Evolutionary conservation across 176 grass and related monocot species (phyloP).

Genomic region (Pharus latifolius): DNA sequence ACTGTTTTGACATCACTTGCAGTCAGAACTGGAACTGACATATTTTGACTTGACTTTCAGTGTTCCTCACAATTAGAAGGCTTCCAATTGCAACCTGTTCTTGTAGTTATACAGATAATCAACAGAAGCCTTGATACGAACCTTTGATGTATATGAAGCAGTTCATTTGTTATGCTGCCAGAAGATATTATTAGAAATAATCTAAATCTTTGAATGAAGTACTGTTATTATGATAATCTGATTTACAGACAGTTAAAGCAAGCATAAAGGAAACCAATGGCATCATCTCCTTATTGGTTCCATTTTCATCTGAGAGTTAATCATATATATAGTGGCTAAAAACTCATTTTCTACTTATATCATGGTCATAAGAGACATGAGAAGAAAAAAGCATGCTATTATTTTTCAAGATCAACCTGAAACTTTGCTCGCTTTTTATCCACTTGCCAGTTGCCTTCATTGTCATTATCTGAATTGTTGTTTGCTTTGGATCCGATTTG

Average conservation of each 20-base stretch:
- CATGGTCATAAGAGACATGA: not conserved
- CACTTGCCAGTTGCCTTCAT: slow-evolving; percentile 1
- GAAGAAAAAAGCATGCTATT: slow-evolving; percentile 5
- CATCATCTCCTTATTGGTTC: not conserved
- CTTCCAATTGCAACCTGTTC: slow-evolving; percentile 9
- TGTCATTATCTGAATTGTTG: slow-evolving; percentile 9
- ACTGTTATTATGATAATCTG: not conserved
- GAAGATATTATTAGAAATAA: not conserved
- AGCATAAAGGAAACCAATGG: not conserved
- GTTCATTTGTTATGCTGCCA: not conserved
- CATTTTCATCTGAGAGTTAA: slow-evolving; percentile 2
- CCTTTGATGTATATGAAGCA: not conserved
- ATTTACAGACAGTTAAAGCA: not conserved
- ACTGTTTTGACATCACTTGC: not conserved
- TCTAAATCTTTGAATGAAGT: not conserved
- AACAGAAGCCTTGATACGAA: not conserved
- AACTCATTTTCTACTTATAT: slow-evolving; percentile 3
- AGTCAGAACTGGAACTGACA: not conserved
- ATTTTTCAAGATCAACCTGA: slow-evolving; percentile 28
- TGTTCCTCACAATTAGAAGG: slow-evolving; percentile 1
- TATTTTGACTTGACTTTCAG: not conserved
- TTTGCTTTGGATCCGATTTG: not conserved
- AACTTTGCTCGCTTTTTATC: slow-evolving; percentile 33
- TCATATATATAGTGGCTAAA: slow-evolving; percentile 10
- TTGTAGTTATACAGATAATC: slow-evolving; percentile 12